A percentile compares a stretch with the other conserved stretches of the same genome.
Conservation (phyloP, 352 stramenopile species). For the Phytophthora sansomeana region DNA sequence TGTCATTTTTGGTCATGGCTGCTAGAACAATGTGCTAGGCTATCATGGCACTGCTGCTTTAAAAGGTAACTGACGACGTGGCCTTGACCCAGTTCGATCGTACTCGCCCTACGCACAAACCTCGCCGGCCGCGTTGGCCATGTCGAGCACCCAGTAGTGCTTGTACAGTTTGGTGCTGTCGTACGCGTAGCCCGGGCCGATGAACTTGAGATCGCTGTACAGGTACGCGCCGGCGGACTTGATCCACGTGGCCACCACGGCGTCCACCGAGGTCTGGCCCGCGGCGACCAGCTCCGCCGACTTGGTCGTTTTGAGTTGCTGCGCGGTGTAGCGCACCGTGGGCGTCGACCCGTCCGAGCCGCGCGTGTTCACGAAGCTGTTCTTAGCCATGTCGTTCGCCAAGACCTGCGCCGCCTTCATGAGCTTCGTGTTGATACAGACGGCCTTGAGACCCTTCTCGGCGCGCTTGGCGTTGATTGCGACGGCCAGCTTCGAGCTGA, state of each 20-base stretch:
- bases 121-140: constrained; percentile 29
- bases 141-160: constrained; percentile 45
- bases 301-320: constrained; percentile 22
- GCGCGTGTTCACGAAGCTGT: constrained; percentile 27
- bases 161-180: constrained; percentile 32
- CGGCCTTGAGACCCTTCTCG: constrained; percentile 35
- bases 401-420: constrained; percentile 32
- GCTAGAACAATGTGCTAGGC: too few species aligned
- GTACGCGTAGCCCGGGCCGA: constrained; percentile 37
- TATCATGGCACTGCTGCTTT: too few species aligned
- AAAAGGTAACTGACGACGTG: background rate
- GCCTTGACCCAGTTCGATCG: background rate
- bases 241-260: constrained; percentile 50
- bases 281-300: constrained; percentile 48
- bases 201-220: constrained; percentile 37
- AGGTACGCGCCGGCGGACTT: constrained; percentile 44
- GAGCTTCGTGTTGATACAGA: constrained; percentile 51
- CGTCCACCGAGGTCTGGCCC: constrained; percentile 37
- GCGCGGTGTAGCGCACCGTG: constrained; percentile 27
- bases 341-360: constrained; percentile 42
- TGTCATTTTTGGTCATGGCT: too few species aligned
- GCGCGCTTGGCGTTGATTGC: constrained; percentile 44
- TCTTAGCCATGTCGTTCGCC: constrained; percentile 34
- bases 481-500: constrained; percentile 36
- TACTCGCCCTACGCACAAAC: constrained; percentile 14